These are phyloP conservation scores for Pseudocercospora musae DNA, from an alignment of 2,329 filamentous ascomycete genomes.

Conservation along the genomic window DNA sequence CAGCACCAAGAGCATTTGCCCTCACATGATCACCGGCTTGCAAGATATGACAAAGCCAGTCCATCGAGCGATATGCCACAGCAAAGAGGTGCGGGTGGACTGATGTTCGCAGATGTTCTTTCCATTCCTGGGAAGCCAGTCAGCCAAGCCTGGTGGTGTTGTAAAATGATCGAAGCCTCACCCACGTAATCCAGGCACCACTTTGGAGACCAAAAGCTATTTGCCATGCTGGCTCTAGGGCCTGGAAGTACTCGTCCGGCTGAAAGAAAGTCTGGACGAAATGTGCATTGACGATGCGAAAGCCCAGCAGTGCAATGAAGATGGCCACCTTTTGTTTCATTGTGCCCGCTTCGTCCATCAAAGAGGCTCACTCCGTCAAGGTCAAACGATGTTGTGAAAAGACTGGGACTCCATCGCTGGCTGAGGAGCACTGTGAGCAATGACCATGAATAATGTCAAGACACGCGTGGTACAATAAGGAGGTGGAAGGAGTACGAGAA, in stretches of 20 bases:
- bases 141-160: conserved; percentile 8
- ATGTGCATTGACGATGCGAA: conserved; percentile 78
- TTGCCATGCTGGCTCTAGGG: conserved; percentile 89
- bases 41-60: conserved; percentile 56
- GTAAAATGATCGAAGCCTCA: conserved; percentile 40
- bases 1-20: conserved; percentile 65
- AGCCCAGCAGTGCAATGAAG: conserved; percentile 50
- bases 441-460: background rate
- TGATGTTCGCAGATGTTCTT: conserved; percentile 79
- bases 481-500: too few relatives aligned
- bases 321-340: conserved; percentile 10
- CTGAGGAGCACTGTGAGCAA: background rate
- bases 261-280: conserved; percentile 89
- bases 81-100: conserved; percentile 89
- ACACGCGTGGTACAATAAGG: too few relatives aligned
- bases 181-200: conserved; percentile 95
- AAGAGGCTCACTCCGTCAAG: background rate
- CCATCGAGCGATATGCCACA: conserved; percentile 63
- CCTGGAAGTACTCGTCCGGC: conserved; percentile 96
- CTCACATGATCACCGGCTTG: conserved; percentile 54
- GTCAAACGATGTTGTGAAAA: background rate
- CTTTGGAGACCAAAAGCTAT: conserved; percentile 73
- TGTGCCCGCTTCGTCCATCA: background rate
- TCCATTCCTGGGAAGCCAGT: conserved; percentile 72
- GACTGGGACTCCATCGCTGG: background rate